Percentiles rank a stretch among this genome's conserved stretches.
Evolutionary conservation across 768 basidiomycete species (phyloP).

Genomic region (Amanita fuliginea): DNA sequence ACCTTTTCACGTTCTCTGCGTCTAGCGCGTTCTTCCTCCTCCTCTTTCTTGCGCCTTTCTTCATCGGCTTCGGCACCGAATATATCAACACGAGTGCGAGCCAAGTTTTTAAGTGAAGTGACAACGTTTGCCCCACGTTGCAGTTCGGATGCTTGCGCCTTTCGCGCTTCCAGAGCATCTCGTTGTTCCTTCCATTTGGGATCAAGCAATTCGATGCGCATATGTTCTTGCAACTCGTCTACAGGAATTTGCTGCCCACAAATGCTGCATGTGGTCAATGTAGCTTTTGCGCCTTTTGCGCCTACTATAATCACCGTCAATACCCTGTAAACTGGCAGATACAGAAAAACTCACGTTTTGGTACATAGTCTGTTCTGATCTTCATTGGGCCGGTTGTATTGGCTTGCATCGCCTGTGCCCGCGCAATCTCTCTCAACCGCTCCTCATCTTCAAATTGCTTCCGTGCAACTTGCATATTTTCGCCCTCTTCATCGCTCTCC

Average conservation of each 20-base stretch:
- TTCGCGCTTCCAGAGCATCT: constrained; percentile 78
- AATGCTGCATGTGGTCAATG: constrained; percentile 82
- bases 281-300: constrained; percentile 49
- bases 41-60: constrained; percentile 76
- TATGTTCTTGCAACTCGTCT: constrained; percentile 93
- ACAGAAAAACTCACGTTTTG: constrained; percentile 58
- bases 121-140: constrained; percentile 91
- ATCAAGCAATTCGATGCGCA: constrained; percentile 96
- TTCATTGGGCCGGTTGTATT: constrained; percentile 79
- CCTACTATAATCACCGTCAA: constrained; percentile 36
- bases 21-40: constrained; percentile 73
- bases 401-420: constrained; percentile 64
- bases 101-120: constrained; percentile 85
- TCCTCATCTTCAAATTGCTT: constrained; percentile 66
- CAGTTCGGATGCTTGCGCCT: constrained; percentile 79
- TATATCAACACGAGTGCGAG: constrained; percentile 92
- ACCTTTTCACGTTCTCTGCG: constrained; percentile 88
- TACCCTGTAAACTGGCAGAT: constrained; percentile 2
- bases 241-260: constrained; percentile 96
- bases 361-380: constrained; percentile 93
- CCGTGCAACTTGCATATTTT: constrained; percentile 43
- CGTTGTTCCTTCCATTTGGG: constrained; percentile 98
- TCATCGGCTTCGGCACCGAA: constrained; percentile 94
- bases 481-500: constrained; percentile 75
- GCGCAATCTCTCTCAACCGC: constrained; percentile 56